These are phyloP conservation scores for Penicillium rolfsii DNA, from an alignment of 2,329 filamentous ascomycete genomes.

Conservation along the genomic window DNA sequence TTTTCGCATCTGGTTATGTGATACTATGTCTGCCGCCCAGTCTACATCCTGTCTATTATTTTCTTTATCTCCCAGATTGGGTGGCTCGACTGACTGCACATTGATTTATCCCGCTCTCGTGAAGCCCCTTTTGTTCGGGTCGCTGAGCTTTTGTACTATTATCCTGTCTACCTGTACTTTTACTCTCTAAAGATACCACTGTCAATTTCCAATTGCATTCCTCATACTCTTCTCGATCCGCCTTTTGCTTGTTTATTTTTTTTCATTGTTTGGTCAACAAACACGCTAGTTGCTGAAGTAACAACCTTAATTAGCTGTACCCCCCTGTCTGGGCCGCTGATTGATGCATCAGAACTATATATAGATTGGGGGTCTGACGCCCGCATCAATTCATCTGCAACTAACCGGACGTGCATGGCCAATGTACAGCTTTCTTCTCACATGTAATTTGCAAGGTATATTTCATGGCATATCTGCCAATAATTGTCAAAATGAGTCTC, in stretches of 20 bases:
- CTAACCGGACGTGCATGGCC: not conserved
- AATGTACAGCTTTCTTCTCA: too few species aligned
- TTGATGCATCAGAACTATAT: not conserved
- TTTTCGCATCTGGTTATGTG: constrained; percentile 25
- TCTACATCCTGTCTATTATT: not conserved
- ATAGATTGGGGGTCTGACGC: not conserved
- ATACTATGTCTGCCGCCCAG: constrained; percentile 7
- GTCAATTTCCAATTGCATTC: constrained; percentile 2
- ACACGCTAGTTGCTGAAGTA: not conserved
- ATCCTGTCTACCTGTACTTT: constrained; percentile 13
- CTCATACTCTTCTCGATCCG: too few species aligned
- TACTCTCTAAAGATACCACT: constrained; percentile 18
- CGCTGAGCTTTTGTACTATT: constrained; percentile 14
- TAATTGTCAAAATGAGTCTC: too few species aligned
- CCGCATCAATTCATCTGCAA: not conserved
- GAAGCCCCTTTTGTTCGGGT: not conserved
- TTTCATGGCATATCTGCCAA: too few species aligned
- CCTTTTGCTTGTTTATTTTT: not conserved
- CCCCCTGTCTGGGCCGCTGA: not conserved
- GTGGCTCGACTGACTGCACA: constrained; percentile 10
- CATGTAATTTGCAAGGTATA: too few species aligned
- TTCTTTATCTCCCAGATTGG: not conserved
- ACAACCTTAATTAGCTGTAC: not conserved
- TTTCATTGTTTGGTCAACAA: not conserved
- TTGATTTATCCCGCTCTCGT: constrained; percentile 7